These are phyloP conservation scores for Verbascum thapsus DNA, from an alignment of 257 asterid genomes.

Conservation along the genomic window DNA sequence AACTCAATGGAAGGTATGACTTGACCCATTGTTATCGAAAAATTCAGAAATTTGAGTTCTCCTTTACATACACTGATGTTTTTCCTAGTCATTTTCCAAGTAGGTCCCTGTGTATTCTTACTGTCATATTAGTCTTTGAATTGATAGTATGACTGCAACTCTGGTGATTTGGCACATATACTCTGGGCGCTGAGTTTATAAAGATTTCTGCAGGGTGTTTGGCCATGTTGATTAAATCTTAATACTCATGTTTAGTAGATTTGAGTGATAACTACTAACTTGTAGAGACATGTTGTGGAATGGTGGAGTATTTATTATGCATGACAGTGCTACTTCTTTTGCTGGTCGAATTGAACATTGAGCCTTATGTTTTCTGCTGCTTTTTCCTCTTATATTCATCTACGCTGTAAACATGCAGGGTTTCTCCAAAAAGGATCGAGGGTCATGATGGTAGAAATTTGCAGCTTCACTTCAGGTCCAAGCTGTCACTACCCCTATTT, in stretches of 20 bases:
- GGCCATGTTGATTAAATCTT: background rate
- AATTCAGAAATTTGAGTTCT: conserved; percentile 23
- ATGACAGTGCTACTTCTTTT: conserved; percentile 4
- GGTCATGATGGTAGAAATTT: conserved; percentile 79
- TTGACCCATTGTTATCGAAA: conserved; percentile 1
- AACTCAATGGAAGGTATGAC: conserved; percentile 71
- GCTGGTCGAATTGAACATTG: conserved; percentile 15
- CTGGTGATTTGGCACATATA: conserved; percentile 5
- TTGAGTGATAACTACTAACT: background rate
- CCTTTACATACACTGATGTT: conserved; percentile 14
- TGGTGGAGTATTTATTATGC: background rate
- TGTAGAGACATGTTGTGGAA: too few relatives aligned
- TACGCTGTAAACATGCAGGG: conserved; percentile 49
- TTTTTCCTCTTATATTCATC: conserved; percentile 24
- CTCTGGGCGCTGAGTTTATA: background rate
- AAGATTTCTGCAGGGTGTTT: conserved; percentile 10
- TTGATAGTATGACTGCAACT: conserved; percentile 20
- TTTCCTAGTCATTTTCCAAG: conserved; percentile 11
- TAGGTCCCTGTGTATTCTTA: conserved; percentile 12
- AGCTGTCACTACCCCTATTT: conserved; percentile 81
- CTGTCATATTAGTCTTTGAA: conserved; percentile 3
- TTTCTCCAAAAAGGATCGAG: conserved; percentile 87
- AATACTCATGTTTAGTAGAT: conserved; percentile 6
- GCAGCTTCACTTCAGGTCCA: conserved; percentile 84
- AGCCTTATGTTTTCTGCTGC: conserved; percentile 19